These are phyloP conservation scores for Verticillium nubilum DNA, from an alignment of 2,329 filamentous ascomycete genomes.

Conservation along the genomic window DNA sequence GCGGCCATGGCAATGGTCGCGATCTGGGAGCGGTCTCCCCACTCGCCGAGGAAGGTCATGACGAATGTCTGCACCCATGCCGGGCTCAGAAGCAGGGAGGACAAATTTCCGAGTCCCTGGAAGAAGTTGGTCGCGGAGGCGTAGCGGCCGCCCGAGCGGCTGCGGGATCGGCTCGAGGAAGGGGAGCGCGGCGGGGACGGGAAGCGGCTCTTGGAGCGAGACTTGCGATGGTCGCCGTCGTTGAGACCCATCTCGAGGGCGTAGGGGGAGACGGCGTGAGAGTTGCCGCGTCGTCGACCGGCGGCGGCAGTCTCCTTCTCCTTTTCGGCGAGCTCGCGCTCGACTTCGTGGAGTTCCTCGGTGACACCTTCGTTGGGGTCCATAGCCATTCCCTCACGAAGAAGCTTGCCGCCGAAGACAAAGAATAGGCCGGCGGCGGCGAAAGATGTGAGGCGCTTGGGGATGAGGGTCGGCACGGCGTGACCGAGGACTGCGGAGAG, in stretches of 20 bases:
- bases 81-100: conserved; percentile 82
- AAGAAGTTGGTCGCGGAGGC: conserved; percentile 33
- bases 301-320: conserved; percentile 58
- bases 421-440: conserved; percentile 82
- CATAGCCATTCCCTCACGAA: conserved; percentile 86
- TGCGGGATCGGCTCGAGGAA: conserved; percentile 67
- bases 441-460: conserved; percentile 86
- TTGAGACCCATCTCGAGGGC: conserved; percentile 71
- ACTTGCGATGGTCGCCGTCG: conserved; percentile 51
- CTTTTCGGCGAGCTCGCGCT: conserved; percentile 89
- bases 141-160: conserved; percentile 33
- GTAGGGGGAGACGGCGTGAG: conserved; percentile 66
- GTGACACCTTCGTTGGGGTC: conserved; percentile 81
- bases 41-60: conserved; percentile 98
- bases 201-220: conserved; percentile 68
- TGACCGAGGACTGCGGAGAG: conserved; percentile 90
- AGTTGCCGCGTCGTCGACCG: conserved; percentile 52
- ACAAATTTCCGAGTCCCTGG: conserved; percentile 75
- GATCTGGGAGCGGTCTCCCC: conserved; percentile 96
- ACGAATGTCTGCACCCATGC: conserved; percentile 99
- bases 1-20: conserved; percentile 98
- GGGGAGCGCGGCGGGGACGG: conserved; percentile 77
- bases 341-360: conserved; percentile 98
- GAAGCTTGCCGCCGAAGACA: conserved; percentile 77
- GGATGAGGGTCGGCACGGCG: conserved; percentile 82